phyloP scores from a whole-genome alignment of 176 grass and related monocot species.

The Puya raimondii region DNA sequence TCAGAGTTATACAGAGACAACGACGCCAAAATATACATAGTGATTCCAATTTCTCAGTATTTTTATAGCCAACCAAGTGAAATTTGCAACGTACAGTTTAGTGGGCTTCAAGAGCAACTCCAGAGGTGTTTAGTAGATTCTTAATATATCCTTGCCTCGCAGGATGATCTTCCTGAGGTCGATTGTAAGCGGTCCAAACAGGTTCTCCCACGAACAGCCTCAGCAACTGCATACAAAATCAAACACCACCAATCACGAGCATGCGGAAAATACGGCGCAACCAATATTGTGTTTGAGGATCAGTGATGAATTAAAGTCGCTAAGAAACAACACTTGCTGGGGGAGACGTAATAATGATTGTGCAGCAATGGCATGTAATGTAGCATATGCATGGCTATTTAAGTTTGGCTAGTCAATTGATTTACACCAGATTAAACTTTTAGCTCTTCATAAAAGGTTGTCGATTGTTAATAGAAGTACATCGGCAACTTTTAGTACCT shows the following conservation, averaged over 20 bases:
- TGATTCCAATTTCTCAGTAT: neutral
- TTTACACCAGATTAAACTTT: neutral
- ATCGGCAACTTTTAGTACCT: conserved; percentile 31
- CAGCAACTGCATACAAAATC: conserved; percentile 52
- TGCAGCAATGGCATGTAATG: neutral
- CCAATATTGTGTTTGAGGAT: neutral
- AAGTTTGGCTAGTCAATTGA: neutral
- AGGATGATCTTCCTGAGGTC: conserved; percentile 79
- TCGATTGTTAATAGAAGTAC: neutral
- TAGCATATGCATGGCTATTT: neutral
- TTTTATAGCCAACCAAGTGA: neutral
- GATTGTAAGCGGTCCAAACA: conserved; percentile 65
- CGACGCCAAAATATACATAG: neutral
- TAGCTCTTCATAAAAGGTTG: neutral
- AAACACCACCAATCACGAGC: neutral
- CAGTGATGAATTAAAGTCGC: no score
- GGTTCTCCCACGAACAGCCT: conserved; percentile 76
- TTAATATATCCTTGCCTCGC: conserved; percentile 69
- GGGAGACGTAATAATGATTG: no score
- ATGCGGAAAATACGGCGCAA: neutral
- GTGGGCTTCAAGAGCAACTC: conserved; percentile 57
- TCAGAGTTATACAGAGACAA: neutral
- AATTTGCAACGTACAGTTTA: conserved; percentile 16
- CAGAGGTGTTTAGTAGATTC: conserved; percentile 38
- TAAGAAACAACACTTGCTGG: no score